Base-by-base conservation (phyloP, 768 basidiomycete genomes). In the Lactarius pseudohatsudake region DNA sequence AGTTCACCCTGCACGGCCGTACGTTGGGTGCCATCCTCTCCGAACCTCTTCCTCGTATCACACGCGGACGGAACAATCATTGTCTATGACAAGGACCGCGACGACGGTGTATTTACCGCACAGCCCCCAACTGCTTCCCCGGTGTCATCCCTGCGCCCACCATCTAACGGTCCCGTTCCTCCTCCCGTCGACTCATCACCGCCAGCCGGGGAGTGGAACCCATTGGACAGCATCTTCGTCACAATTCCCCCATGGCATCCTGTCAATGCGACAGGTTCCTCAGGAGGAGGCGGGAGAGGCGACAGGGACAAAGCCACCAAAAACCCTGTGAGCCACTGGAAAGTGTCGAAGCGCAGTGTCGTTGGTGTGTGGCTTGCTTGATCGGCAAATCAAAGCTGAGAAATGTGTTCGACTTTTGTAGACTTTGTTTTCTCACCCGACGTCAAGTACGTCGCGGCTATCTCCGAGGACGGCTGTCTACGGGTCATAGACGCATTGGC, bases 351-450 rank as follows among this genome's bases (percentile, higher is more conserved):
- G 69, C 85, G 87, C 59, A 81, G 85, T 53, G 84, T 96, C 66
- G 84, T 91, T 6, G 91, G 93, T 90, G 72, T 70, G 84, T 75
- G 56, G 15, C 38, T 64, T 1, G 34, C 53, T 50, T 43, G 54
- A 54, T 50, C 41, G 54, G 28, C 28, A 6, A 57, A 6, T 47
- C n/a, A 45, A 34, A 3, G 53, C 61, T 41, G 13, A 9, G 26
- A 34, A 66, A 64, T 16, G 20, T 9, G 9, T 71, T 50, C 69
- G 59, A 18, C 32, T 20, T 36, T 26, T 38, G 4, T 66, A 95
- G 95, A 93, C 70, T 92, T 97, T 73, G 90, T 89, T 2, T 96
- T 97, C 76, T 95, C 94, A 15, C 94, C 96, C 0, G 96, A 98
- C 72, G 90, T 93, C 34, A 89, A 91, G 77, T 88, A 90, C 69